These are phyloP conservation scores for Naganishia vaughanmartiniae DNA, from an alignment of 768 basidiomycete genomes.

Conservation along the genomic window DNA sequence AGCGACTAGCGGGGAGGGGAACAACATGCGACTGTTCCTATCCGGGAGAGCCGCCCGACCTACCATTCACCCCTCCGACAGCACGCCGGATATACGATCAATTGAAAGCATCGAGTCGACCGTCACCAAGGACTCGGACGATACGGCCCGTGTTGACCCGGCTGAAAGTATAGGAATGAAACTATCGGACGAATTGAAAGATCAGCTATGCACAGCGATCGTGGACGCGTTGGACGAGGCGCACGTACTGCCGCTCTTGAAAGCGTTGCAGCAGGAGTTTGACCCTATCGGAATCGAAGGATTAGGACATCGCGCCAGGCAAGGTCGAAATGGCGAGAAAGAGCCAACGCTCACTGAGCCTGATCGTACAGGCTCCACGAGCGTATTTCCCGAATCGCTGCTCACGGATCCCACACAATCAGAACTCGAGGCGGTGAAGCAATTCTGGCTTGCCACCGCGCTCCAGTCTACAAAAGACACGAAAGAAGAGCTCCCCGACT, in stretches of 20 bases:
- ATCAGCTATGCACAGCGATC: conserved; percentile 51
- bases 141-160: not conserved
- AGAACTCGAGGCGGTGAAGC: not conserved
- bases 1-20: conserved; percentile 63
- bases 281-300: conserved; percentile 85
- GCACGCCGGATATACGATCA: not conserved
- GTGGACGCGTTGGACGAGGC: conserved; percentile 58
- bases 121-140: not conserved
- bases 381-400: not conserved
- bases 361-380: not conserved
- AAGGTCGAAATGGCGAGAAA: conserved; percentile 32
- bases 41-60: conserved; percentile 4
- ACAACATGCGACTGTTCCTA: conserved; percentile 80
- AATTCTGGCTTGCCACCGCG: not conserved
- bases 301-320: conserved; percentile 53
- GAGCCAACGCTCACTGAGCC: not conserved
- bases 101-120: not conserved
- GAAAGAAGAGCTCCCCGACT: not conserved
- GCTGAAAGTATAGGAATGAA: not conserved
- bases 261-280: conserved; percentile 67
- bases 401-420: not conserved
- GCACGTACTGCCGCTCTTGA: conserved; percentile 60
- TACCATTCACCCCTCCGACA: not conserved
- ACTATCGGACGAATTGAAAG: not conserved
- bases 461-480: not conserved